Base-by-base conservation (phyloP, 768 basidiomycete species). In the Dentipellis fragilis region DNA sequence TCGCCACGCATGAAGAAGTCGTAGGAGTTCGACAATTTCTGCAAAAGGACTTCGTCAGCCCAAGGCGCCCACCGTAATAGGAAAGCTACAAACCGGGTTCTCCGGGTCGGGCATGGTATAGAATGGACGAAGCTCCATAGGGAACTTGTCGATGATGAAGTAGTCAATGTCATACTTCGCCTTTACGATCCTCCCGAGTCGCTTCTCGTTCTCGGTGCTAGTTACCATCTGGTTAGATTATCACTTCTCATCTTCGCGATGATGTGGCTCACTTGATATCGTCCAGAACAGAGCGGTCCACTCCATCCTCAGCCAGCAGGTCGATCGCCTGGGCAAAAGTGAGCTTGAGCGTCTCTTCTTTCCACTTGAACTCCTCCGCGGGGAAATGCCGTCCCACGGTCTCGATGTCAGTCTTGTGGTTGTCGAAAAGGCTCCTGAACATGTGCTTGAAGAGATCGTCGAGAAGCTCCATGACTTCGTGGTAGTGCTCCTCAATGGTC, bases 1-100 rank as follows among this genome's bases (percentile, higher is more conserved):
- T 99, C 93, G 10, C 96, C 96, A 35, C 96, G 83, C 95, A 99
- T 97, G 80, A 99, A 98, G 74, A 99, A 98, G 73, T 99, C 96
- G 71, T 98, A 99, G 21, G 96, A 98, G 72, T 98, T 98, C 51
- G 96, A 97, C 40, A 96, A 75, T 8, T 82, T 84, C 87, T 94
- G 64, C 21, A 29, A n/a, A 36, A 40, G 35, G 17, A 37, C 38
- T 17, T 10, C 17, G 21, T 40, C 19, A 49, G 37, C 42, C 53
- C 36, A 23, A 7, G 14, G 19, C n/a, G 56, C 53, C n/a, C 19
- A 11, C 48, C 21, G 7, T 21, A 10, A 38, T 52, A 58, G 16
- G 51, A 40, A 37, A 38, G 48, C 48, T 29, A 72, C 84, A 62
- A 63, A 93, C 91, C 7, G 89, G 84, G 71, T 98, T 87, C 59